Evolutionary conservation across 2,329 filamentous ascomycete genomes (phyloP).

Genomic region (Hypoxylon rubiginosum): DNA sequence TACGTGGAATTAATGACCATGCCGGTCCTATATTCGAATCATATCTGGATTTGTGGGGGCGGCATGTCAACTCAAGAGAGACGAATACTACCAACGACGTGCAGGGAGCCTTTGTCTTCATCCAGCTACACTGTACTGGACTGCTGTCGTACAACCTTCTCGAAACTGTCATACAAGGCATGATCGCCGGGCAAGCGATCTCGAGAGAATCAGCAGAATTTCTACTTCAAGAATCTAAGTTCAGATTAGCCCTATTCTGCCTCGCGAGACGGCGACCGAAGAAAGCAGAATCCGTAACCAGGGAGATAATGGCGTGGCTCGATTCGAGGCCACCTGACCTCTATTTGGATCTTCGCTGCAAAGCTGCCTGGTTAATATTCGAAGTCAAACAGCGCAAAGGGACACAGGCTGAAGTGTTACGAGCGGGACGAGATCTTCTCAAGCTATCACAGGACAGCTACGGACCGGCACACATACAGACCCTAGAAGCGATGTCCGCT

Average conservation of each 20-base stretch:
- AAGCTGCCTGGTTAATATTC: conserved; percentile 47
- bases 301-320: conserved; percentile 45
- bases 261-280: conserved; percentile 40
- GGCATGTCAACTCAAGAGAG: conserved; percentile 40
- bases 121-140: conserved; percentile 48
- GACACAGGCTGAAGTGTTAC: conserved; percentile 39
- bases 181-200: conserved; percentile 37
- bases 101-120: conserved; percentile 49
- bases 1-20: conserved; percentile 44
- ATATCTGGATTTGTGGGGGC: conserved; percentile 46
- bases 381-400: conserved; percentile 45
- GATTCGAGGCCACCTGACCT: conserved; percentile 28
- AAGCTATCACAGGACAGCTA: conserved; percentile 43
- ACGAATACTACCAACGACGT: conserved; percentile 41
- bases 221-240: conserved; percentile 47
- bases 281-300: conserved; percentile 39
- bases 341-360: conserved; percentile 45
- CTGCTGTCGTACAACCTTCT: conserved; percentile 45
- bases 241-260: conserved; percentile 42
- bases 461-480: conserved; percentile 47
- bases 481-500: conserved; percentile 48
- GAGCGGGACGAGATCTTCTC: conserved; percentile 41
- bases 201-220: conserved; percentile 41
- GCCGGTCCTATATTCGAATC: conserved; percentile 47
- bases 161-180: conserved; percentile 39